Percentiles rank a stretch among this genome's conserved stretches.
These are phyloP conservation scores for Magnaporthiopsis incrustans DNA, from an alignment of 2,329 filamentous ascomycete genomes.

Conservation along the genomic window DNA sequence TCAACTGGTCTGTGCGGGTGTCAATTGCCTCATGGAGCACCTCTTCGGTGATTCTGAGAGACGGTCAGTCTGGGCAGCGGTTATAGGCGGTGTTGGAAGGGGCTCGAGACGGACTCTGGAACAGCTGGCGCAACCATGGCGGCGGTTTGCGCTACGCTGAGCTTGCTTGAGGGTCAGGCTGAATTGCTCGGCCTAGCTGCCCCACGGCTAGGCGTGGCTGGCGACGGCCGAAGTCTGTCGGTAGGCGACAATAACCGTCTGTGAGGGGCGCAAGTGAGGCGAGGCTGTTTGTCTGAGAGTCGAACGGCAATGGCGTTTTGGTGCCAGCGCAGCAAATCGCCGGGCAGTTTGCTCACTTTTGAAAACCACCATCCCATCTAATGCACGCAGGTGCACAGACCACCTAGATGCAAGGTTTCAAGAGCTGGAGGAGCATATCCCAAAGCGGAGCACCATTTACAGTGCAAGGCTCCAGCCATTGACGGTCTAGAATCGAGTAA, in stretches of 20 bases:
- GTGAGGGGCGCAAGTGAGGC: neutral
- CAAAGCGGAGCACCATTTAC: neutral
- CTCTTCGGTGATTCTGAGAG: slow-evolving; percentile 79
- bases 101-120: slow-evolving; percentile 52
- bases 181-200: neutral
- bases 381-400: neutral
- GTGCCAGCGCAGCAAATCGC: neutral
- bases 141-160: slow-evolving; percentile 11
- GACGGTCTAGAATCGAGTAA: neutral
- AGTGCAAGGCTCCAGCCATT: neutral
- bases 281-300: neutral
- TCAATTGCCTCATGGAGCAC: slow-evolving; percentile 87
- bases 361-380: neutral
- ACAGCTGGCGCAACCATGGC: slow-evolving; percentile 68
- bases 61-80: neutral
- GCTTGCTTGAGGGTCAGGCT: neutral
- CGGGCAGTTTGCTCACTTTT: neutral
- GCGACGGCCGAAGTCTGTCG: neutral
- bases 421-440: neutral
- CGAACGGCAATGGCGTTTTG: neutral
- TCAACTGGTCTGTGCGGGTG: slow-evolving; percentile 80
- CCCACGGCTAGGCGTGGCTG: neutral
- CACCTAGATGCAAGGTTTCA: neutral
- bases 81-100: neutral
- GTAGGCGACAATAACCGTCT: neutral